Evolutionary conservation across 2,329 filamentous ascomycete genomes (phyloP).

Genomic region (Trichoderma harzianum): DNA sequence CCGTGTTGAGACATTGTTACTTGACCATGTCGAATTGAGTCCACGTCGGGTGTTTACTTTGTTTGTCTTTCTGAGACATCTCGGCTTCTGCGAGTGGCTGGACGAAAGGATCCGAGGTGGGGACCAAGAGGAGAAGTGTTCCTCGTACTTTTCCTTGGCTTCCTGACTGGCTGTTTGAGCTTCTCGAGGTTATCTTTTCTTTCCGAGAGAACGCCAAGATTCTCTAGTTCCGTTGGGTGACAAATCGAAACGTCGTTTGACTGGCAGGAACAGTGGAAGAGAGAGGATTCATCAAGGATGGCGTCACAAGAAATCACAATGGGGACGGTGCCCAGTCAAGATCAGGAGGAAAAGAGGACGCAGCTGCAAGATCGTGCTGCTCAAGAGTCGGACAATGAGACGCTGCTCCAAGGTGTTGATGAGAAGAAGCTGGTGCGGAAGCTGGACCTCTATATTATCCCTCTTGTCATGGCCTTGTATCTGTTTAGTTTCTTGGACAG

Average conservation of each 20-base stretch:
- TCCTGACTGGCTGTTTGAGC: background rate
- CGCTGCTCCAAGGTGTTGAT: slow-evolving; percentile 18
- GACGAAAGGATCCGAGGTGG: background rate
- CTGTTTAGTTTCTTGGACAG: slow-evolving; percentile 73
- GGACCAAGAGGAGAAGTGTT: background rate
- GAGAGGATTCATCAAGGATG: background rate
- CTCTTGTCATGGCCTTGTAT: slow-evolving; percentile 66
- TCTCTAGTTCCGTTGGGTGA: background rate
- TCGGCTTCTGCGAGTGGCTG: background rate
- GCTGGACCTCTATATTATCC: slow-evolving; percentile 61
- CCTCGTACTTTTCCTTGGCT: background rate
- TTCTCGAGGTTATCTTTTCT: background rate
- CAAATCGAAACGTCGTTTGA: background rate
- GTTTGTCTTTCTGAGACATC: background rate
- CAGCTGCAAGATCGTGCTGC: background rate
- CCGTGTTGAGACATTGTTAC: background rate
- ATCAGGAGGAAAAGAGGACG: background rate
- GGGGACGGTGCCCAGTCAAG: background rate
- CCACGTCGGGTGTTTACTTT: background rate
- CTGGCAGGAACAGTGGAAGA: background rate
- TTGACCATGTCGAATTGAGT: slow-evolving; percentile 1
- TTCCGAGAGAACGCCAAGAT: background rate
- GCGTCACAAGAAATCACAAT: background rate
- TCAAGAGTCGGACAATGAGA: background rate
- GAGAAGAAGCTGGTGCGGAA: slow-evolving; percentile 61